These are phyloP conservation scores for Straminergon stramineum DNA, from an alignment of 225 moss, liverwort and hornwort genomes.

Conservation along the genomic window DNA sequence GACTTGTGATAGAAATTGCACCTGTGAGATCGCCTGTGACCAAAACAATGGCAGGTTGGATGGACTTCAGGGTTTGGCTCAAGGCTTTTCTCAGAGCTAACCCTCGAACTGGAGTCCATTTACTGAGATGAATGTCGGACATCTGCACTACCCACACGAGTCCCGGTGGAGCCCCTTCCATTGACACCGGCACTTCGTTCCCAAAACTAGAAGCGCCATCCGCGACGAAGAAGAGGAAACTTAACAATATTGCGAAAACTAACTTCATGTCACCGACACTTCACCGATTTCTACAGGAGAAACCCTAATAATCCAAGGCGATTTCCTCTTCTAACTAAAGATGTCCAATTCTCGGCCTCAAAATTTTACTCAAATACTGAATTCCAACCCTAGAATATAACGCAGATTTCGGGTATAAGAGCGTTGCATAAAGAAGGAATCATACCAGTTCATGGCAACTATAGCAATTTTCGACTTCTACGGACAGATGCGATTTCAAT, in stretches of 20 bases:
- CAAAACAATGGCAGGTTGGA: slow-evolving; percentile 70
- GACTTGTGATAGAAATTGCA: neutral
- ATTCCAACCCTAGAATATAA: neutral
- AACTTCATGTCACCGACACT: neutral
- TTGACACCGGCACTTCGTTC: slow-evolving; percentile 8
- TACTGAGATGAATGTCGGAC: slow-evolving; percentile 88
- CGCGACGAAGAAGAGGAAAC: neutral
- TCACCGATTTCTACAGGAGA: neutral
- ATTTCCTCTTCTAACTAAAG: neutral
- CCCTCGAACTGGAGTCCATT: slow-evolving; percentile 51
- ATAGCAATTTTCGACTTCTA: neutral
- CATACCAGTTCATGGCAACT: neutral
- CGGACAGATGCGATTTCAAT: neutral
- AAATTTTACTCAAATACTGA: neutral
- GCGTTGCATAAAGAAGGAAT: neutral
- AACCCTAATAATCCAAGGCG: neutral
- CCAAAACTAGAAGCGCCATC: neutral
- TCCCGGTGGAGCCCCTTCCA: slow-evolving; percentile 33
- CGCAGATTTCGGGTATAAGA: neutral
- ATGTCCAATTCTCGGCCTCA: neutral
- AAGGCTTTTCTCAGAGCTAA: slow-evolving; percentile 47
- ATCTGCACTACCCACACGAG: slow-evolving; percentile 85
- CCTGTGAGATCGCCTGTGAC: slow-evolving; percentile 85
- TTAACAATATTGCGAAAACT: neutral
- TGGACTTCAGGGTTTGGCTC: slow-evolving; percentile 33